Percentiles rank a stretch among this genome's conserved stretches.
phyloP scores from a whole-genome alignment of 345 rosid genomes.

The Punica granatum region DNA sequence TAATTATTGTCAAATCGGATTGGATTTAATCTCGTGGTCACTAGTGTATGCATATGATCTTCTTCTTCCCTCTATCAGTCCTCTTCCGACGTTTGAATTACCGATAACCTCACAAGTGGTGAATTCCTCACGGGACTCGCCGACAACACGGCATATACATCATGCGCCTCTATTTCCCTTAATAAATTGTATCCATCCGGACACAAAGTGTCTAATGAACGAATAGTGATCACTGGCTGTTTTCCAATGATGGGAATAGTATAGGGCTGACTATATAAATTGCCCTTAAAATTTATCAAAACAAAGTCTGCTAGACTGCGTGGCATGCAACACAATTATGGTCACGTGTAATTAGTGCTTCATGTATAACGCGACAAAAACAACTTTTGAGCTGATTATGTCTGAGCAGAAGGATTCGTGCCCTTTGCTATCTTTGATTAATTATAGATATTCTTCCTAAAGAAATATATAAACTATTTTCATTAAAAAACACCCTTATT shows the following conservation, averaged over 20 bases:
- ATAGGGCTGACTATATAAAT: neutral
- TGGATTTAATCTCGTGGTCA: too few species aligned
- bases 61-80: too few species aligned
- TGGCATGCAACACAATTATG: slow-evolving; percentile 3
- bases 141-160: neutral
- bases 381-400: neutral
- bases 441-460: too few species aligned
- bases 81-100: too few species aligned
- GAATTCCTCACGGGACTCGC: neutral
- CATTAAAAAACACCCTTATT: neutral
- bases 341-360: slow-evolving; percentile 4
- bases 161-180: neutral
- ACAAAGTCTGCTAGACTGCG: neutral
- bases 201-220: neutral
- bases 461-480: neutral
- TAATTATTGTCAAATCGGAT: too few species aligned
- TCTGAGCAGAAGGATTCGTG: neutral
- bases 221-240: neutral
- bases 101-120: neutral
- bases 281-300: neutral
- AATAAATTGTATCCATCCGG: neutral
- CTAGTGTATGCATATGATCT: too few species aligned
- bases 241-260: neutral
- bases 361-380: neutral
- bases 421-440: neutral